Evolutionary conservation across 768 basidiomycete genomes (phyloP).

Genomic region (Mycena rebaudengoi): DNA sequence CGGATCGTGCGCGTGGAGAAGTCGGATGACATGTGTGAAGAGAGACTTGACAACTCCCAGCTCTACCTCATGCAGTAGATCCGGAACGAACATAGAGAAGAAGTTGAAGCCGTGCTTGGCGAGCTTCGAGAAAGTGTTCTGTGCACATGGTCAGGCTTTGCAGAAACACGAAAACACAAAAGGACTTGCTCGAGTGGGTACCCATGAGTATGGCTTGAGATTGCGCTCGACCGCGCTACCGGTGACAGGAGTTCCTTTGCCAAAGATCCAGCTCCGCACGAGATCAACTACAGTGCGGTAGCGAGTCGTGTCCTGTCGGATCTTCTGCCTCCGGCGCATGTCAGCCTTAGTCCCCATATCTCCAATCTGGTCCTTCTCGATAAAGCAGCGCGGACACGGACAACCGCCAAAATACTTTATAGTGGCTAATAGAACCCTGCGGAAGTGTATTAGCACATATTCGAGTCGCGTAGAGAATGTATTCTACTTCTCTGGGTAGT

Average conservation of each 20-base stretch:
- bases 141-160: background rate
- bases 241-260: slow-evolving; percentile 1
- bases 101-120: too few relatives aligned
- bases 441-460: background rate
- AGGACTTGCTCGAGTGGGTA: slow-evolving; percentile 29
- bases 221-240: slow-evolving; percentile 12
- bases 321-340: slow-evolving; percentile 3
- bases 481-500: slow-evolving; percentile 47
- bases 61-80: too few relatives aligned
- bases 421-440: slow-evolving; percentile 34
- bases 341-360: slow-evolving; percentile 38
- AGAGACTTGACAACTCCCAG: slow-evolving; percentile 27
- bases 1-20: too few relatives aligned
- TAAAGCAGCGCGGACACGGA: slow-evolving; percentile 41
- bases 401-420: slow-evolving; percentile 28
- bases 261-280: slow-evolving; percentile 25
- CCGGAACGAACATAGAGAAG: too few relatives aligned
- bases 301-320: slow-evolving; percentile 17
- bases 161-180: background rate
- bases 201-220: slow-evolving; percentile 26
- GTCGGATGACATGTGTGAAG: slow-evolving; percentile 36
- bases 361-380: slow-evolving; percentile 27
- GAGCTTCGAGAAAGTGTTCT: slow-evolving; percentile 32
- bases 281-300: background rate
- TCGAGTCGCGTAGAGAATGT: too few relatives aligned